phyloP scores from a whole-genome alignment of 1,284 basidiomycete species.

The Malassezia furfur region DNA sequence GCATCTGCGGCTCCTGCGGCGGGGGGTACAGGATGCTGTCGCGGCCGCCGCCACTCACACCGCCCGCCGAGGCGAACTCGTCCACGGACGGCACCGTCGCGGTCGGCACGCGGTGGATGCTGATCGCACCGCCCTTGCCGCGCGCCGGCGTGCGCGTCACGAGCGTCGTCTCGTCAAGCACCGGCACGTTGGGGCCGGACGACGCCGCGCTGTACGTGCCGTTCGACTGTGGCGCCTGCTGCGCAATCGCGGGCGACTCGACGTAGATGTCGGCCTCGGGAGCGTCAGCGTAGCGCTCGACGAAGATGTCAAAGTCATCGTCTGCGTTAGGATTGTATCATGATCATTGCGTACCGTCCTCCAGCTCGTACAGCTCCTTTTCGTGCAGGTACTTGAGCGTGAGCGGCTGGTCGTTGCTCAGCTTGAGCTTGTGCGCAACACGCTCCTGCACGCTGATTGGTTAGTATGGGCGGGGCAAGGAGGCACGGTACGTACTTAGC shows the following conservation, averaged over 20 bases:
- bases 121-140: slow-evolving; percentile 39
- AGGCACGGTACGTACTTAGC: slow-evolving; percentile 18
- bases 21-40: slow-evolving; percentile 47
- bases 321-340: slow-evolving; percentile 12
- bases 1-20: slow-evolving; percentile 30
- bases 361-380: slow-evolving; percentile 35
- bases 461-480: neutral
- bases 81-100: slow-evolving; percentile 35
- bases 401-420: slow-evolving; percentile 25
- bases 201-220: neutral
- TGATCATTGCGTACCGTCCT: slow-evolving; percentile 29
- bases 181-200: slow-evolving; percentile 35
- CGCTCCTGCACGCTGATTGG: slow-evolving; percentile 27
- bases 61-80: slow-evolving; percentile 42
- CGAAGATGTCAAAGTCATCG: slow-evolving; percentile 46
- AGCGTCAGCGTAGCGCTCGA: slow-evolving; percentile 33
- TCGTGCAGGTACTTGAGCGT: slow-evolving; percentile 41
- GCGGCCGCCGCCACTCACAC: slow-evolving; percentile 40
- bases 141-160: slow-evolving; percentile 45
- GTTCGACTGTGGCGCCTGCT: neutral
- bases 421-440: slow-evolving; percentile 37
- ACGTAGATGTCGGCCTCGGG: slow-evolving; percentile 35
- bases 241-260: neutral
- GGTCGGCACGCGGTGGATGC: slow-evolving; percentile 42
- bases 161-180: slow-evolving; percentile 41